A percentile compares a stretch with the other conserved stretches of the same genome.
phyloP scores from a whole-genome alignment of 2,329 filamentous ascomycete genomes.

The Pyrenochaeta sp. region DNA sequence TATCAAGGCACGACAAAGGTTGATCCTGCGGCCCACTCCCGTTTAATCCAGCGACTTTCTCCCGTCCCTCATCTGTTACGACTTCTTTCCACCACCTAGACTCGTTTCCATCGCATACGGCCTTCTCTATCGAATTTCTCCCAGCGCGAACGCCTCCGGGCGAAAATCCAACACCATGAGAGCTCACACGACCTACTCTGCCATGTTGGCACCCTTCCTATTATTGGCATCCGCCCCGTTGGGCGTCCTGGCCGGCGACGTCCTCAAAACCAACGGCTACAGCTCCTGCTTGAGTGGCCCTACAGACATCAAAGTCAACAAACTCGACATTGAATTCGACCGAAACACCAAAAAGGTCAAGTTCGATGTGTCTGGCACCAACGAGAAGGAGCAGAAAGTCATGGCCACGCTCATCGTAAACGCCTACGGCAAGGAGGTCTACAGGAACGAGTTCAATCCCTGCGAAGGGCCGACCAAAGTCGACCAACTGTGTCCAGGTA shows the following conservation, averaged over 20 bases:
- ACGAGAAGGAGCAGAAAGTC: slow-evolving; percentile 77
- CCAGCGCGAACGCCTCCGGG: slow-evolving; percentile 35
- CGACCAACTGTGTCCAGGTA: slow-evolving; percentile 80
- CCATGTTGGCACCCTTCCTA: slow-evolving; percentile 49
- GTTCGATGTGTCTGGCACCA: slow-evolving; percentile 85
- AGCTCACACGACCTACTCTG: slow-evolving; percentile 42
- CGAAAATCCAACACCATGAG: slow-evolving; percentile 40
- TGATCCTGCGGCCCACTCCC: slow-evolving; percentile 42
- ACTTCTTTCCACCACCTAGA: slow-evolving; percentile 2
- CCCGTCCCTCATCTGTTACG: slow-evolving; percentile 11
- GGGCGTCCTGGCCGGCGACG: slow-evolving; percentile 68
- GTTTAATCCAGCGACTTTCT: slow-evolving; percentile 39
- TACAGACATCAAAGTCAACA: slow-evolving; percentile 72
- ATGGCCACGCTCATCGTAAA: slow-evolving; percentile 76
- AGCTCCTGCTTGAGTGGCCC: slow-evolving; percentile 69
- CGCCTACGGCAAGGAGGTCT: slow-evolving; percentile 85
- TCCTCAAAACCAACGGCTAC: slow-evolving; percentile 84
- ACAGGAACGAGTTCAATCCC: slow-evolving; percentile 81
- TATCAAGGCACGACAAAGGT: slow-evolving; percentile 41
- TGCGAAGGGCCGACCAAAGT: slow-evolving; percentile 74
- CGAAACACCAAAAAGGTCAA: slow-evolving; percentile 73
- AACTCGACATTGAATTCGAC: slow-evolving; percentile 80
- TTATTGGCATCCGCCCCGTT: slow-evolving; percentile 47
- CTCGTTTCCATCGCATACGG: slow-evolving; percentile 8
- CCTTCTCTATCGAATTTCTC: slow-evolving; percentile 20